Base-by-base conservation (phyloP, 352 stramenopile species). In the Pythium apleroticum region DNA sequence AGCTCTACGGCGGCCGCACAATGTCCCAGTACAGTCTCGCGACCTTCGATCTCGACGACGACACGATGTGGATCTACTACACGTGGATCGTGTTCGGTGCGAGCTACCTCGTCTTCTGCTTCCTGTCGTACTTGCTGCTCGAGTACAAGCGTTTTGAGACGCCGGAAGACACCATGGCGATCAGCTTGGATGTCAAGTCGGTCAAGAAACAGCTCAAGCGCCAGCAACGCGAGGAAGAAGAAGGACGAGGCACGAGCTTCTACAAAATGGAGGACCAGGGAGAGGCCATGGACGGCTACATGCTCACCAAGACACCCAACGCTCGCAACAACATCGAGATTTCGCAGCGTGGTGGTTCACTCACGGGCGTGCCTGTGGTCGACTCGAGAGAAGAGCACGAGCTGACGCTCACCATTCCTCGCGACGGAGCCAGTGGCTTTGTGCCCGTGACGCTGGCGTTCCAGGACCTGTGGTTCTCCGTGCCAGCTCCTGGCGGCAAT, bases 51-150 rank as follows among this genome's bases (percentile, higher is more conserved):
- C 63, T 95, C 19, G 61, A 73, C 17, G 81, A 63, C 37, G 73
- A 89, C 24, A 63, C 41, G 10, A 45, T 30, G 25, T 95, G 80
- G 77, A 76, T 90, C 60, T 90, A 80, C 68, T 74, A 72, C 17
- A 73, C 69, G 2, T 83, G 87, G 75, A 60, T 82, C 52, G 76
- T 91, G 57, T 85, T 92, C 22, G 57, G 63, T 4, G 69, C 30
- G 1, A 70, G 69, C 17, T 90, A 86, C 56, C 14, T 86, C n/a
- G 52, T 84, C 28, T 69, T 76, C 35, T 71, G 35, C 9, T 50
- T 65, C 17, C 35, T 68, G 28, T 56, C 62, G 19, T 71, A 71
- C 49, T 35, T 83, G 31, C 46, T 73, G 24, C 59, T 80, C 15
- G 70, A 80, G 62, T 76, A 61, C 66, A 68, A 69, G 46, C 66